Evolutionary conservation across 257 asterid genomes (phyloP).

Genomic region (Salvia hispanica): DNA sequence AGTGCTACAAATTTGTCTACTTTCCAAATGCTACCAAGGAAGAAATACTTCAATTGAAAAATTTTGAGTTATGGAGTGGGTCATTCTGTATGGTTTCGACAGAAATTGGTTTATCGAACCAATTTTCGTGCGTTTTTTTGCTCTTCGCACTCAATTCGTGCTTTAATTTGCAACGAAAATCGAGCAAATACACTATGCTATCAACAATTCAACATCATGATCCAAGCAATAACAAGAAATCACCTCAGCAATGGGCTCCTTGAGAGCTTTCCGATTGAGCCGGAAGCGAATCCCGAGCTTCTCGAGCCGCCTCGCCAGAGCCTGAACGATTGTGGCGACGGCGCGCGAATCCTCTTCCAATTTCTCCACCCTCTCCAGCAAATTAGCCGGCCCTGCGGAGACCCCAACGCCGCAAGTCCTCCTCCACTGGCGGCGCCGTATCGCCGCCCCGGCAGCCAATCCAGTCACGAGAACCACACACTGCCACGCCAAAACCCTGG

Average conservation of each 20-base stretch:
- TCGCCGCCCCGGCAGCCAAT: slow-evolving; percentile 63
- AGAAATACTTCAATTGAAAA: neutral
- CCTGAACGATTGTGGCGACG: slow-evolving; percentile 51
- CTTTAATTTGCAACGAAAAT: no score
- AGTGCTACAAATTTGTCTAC: no score
- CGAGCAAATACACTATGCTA: neutral
- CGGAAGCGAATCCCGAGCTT: slow-evolving; percentile 88
- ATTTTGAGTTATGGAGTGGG: no score
- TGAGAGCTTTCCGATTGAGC: slow-evolving; percentile 65
- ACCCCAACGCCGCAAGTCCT: slow-evolving; percentile 58
- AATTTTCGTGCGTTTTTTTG: no score
- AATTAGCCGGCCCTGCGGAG: slow-evolving; percentile 51
- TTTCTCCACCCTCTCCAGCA: slow-evolving; percentile 82
- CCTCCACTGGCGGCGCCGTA: slow-evolving; percentile 86
- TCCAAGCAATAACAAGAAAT: neutral
- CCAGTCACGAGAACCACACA: slow-evolving; percentile 67
- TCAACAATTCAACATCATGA: slow-evolving; percentile 3
- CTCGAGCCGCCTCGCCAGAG: slow-evolving; percentile 80
- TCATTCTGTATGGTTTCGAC: no score
- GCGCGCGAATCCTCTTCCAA: slow-evolving; percentile 72
- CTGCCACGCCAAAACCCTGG: slow-evolving; percentile 61
- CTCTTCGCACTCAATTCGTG: no score
- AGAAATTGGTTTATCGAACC: no score
- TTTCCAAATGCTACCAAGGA: neutral
- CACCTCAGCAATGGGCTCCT: slow-evolving; percentile 76